Evolutionary conservation across 1,284 basidiomycete species (phyloP).

Genomic region (Cystobasidium sp.): DNA sequence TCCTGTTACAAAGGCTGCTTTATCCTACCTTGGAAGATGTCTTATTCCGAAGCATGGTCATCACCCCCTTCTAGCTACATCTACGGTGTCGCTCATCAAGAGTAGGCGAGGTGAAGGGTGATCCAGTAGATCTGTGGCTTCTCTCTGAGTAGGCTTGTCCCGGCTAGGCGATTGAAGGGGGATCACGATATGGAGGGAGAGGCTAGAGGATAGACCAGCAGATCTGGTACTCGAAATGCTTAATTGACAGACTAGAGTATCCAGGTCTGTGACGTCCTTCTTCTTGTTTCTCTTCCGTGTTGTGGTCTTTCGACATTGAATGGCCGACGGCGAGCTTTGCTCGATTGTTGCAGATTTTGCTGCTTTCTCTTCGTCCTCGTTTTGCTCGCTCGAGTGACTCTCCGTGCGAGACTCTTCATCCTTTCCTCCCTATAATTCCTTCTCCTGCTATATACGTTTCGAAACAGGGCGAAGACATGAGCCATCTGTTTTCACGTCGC

Average conservation of each 20-base stretch:
- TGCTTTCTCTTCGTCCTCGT: background rate
- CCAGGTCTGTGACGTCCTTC: background rate
- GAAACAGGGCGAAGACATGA: constrained; percentile 34
- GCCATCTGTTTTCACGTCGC: constrained; percentile 10
- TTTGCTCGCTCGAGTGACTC: constrained; percentile 13
- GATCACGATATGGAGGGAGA: background rate
- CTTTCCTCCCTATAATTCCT: constrained; percentile 15
- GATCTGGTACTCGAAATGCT: constrained; percentile 31
- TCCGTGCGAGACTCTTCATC: background rate
- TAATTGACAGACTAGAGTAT: constrained; percentile 34
- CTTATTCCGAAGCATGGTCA: background rate
- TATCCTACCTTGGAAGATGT: background rate
- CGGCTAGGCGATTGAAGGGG: background rate
- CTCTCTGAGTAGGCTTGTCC: constrained; percentile 3
- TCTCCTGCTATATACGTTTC: constrained; percentile 6
- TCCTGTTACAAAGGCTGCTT: constrained; percentile 4
- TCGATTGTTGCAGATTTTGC: background rate
- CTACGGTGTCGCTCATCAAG: background rate
- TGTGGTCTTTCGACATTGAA: background rate
- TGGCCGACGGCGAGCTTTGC: constrained; percentile 2
- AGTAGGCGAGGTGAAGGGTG: constrained; percentile 12
- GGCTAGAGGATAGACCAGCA: background rate
- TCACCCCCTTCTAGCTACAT: background rate
- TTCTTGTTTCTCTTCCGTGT: background rate
- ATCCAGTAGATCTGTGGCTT: background rate